Conservation (phyloP, 371 early-diverging fungal species). For the Apophysomyces elegans region DNA sequence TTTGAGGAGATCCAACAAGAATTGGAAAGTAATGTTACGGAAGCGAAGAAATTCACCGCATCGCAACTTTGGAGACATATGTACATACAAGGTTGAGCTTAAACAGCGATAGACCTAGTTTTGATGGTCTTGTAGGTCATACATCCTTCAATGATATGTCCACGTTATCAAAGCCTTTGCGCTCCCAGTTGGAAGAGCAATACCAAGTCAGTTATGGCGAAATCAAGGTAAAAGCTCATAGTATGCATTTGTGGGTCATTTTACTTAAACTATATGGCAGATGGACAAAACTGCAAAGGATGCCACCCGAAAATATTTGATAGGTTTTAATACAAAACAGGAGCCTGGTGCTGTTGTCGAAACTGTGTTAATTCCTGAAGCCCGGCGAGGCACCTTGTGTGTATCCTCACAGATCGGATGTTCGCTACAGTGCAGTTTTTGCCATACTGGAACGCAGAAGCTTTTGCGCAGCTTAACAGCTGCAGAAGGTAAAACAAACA, state of each 20-base stretch:
- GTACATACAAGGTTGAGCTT: constrained; percentile 56
- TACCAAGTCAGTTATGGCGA: constrained; percentile 67
- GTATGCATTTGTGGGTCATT: not conserved
- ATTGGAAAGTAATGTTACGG: constrained; percentile 27
- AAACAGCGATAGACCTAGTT: not conserved
- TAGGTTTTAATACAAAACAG: constrained; percentile 22
- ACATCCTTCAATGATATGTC: constrained; percentile 67
- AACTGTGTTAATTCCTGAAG: constrained; percentile 75
- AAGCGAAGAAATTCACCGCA: constrained; percentile 55
- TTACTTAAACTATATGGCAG: not conserved
- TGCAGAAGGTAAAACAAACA: constrained; percentile 53
- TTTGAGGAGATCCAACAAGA: constrained; percentile 43
- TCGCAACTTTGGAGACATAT: constrained; percentile 71
- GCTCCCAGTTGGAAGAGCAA: constrained; percentile 46
- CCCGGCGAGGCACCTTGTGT: constrained; percentile 80
- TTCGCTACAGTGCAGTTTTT: constrained; percentile 85
- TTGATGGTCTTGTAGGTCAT: constrained; percentile 32
- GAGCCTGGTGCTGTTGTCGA: constrained; percentile 65
- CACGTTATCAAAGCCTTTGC: constrained; percentile 59
- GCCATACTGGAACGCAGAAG: constrained; percentile 93
- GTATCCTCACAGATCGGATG: constrained; percentile 92
- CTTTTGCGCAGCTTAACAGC: constrained; percentile 77
- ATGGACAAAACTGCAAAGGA: constrained; percentile 18
- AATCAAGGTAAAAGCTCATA: constrained; percentile 47
- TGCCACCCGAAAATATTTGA: constrained; percentile 23